phyloP scores from a whole-genome alignment of 768 basidiomycete species.

The Hygrophorus russula region DNA sequence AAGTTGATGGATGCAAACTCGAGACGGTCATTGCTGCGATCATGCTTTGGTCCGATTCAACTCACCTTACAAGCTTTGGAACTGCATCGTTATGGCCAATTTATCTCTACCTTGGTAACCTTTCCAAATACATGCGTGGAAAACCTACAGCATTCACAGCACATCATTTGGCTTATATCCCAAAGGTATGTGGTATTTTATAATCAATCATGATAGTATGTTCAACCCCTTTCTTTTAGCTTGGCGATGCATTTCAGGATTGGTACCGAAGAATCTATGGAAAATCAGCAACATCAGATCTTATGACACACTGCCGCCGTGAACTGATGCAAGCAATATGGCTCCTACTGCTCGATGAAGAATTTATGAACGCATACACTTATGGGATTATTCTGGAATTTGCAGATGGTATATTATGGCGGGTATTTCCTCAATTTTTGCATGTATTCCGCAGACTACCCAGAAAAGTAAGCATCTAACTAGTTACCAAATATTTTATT shows the following conservation, averaged over 20 bases:
- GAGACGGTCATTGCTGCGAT: no score
- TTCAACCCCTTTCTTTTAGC: conserved; percentile 7
- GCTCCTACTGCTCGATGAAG: conserved; percentile 13
- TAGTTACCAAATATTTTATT: not conserved
- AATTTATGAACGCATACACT: conserved; percentile 15
- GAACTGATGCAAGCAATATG: no score
- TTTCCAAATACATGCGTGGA: conserved; percentile 20
- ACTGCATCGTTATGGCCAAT: conserved; percentile 22
- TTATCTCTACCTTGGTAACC: conserved; percentile 21
- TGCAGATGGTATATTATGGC: no score
- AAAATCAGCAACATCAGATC: not conserved
- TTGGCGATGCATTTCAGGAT: conserved; percentile 7
- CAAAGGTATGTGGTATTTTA: conserved; percentile 10
- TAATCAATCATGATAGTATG: not conserved
- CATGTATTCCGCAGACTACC: no score
- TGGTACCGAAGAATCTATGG: not conserved
- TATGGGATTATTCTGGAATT: conserved; percentile 14
- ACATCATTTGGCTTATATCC: conserved; percentile 23
- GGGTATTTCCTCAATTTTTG: no score
- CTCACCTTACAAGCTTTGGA: conserved; percentile 18
- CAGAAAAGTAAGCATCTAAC: conserved; percentile 15
- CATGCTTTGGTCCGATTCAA: conserved; percentile 20
- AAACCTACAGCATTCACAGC: conserved; percentile 12
- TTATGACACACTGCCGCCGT: conserved; percentile 12
- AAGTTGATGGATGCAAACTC: no score